Base-by-base conservation (phyloP, 23 red algal genomes). In the Agarophyton chilense region DNA sequence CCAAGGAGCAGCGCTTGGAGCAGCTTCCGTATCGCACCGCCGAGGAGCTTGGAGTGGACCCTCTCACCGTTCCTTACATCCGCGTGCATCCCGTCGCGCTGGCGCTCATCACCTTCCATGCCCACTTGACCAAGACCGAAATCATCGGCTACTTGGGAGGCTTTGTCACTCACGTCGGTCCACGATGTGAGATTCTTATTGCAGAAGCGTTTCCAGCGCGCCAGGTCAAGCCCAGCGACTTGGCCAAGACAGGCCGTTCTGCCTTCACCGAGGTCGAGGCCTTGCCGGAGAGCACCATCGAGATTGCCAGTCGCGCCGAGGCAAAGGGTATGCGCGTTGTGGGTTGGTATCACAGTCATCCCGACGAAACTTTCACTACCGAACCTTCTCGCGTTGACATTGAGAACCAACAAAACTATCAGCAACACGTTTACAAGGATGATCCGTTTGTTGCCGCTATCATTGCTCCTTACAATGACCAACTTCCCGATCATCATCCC, bases 341-440 rank as follows among this genome's bases (percentile, higher is more conserved):
- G 14, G 94, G 87, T 8, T 96, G 94, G 94, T 96, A 96, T 92
- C 94, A 96, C 38, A 78, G 64, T 18, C 94, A 96, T 43, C 94
- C 94, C n/a, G 82, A 87, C 36, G 62, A 58, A n/a, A 51, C 39
- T 10, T 96, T 96, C 77, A 84, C 71, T 2, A 78, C 82, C 13
- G 90, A 83, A 52, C 94, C 94, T 10, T 86, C 77, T 50, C 74
- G 83, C 49, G 65, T 89, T 4, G 94, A 96, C 50, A 73, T 96
- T 40, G 83, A 92, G 52, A 92, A 92, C 65, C 94, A 96, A 61
- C 72, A 55, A 12, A 92, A 87, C 28, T 92, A 92, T 29, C 94
- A 96, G 34, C 47, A 76, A 36, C 63, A 79, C 29, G 63, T 96
- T 16, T 90, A 74, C 56, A 77, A 78, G 51, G 68, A 63, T 22